phyloP scores from a whole-genome alignment of 2,329 filamentous ascomycete genomes.

The Byssochlamys sp. region DNA sequence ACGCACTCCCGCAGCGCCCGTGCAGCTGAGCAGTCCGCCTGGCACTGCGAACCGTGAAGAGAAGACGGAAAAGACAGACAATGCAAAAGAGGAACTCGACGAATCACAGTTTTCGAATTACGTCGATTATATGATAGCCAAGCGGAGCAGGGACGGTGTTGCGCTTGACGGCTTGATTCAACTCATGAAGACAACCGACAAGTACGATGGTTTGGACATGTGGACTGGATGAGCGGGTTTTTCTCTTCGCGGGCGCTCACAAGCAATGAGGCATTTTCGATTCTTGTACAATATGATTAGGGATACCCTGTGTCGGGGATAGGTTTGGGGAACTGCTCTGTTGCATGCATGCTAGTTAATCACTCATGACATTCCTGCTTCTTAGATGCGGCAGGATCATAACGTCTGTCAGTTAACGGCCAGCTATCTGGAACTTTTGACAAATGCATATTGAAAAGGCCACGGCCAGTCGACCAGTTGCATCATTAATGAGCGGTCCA shows the following conservation, averaged over 20 bases:
- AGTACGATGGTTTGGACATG: slow-evolving; percentile 15
- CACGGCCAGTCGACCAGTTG: neutral
- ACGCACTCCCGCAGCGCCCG: slow-evolving; percentile 16
- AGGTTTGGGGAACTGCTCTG: neutral
- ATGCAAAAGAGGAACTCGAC: neutral
- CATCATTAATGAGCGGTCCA: neutral
- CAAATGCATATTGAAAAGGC: neutral
- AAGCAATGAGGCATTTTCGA: neutral
- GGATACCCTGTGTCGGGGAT: neutral
- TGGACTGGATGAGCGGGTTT: slow-evolving; percentile 13
- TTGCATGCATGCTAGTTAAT: neutral
- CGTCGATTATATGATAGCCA: slow-evolving; percentile 11
- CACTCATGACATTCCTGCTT: neutral
- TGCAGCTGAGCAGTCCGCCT: slow-evolving; percentile 28
- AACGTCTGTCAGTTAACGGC: neutral
- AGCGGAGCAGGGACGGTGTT: slow-evolving; percentile 24
- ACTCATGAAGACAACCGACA: slow-evolving; percentile 28
- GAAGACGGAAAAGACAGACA: slow-evolving; percentile 5
- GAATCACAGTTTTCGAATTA: slow-evolving; percentile 1
- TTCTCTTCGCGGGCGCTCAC: neutral
- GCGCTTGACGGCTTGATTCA: slow-evolving; percentile 32
- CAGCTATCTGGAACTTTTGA: neutral
- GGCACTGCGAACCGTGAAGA: slow-evolving; percentile 16
- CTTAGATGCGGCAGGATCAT: neutral
- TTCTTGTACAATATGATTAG: slow-evolving; percentile 1